phyloP scores from a whole-genome alignment of 2,329 filamentous ascomycete species.

The Fusarium incarnatum region DNA sequence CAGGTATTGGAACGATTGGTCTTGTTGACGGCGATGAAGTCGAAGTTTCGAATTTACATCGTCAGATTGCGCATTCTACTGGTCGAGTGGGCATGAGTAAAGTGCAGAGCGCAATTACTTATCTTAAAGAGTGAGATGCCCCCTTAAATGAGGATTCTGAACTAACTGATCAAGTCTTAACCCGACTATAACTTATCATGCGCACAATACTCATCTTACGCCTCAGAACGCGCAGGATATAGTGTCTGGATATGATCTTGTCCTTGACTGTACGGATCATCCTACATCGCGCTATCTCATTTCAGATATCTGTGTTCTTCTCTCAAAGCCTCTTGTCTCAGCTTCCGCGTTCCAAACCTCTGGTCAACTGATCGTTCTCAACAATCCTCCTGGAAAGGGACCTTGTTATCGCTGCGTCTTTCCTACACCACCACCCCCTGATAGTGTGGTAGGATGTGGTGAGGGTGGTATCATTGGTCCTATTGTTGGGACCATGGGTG shows the following conservation, averaged over 20 bases:
- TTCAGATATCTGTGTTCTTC: slow-evolving; percentile 86
- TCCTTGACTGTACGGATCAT: slow-evolving; percentile 96
- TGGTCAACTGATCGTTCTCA: slow-evolving; percentile 89
- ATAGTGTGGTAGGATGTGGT: slow-evolving; percentile 85
- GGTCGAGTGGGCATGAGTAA: slow-evolving; percentile 79
- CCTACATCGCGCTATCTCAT: slow-evolving; percentile 92
- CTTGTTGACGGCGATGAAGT: slow-evolving; percentile 90
- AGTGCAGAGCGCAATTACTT: slow-evolving; percentile 78
- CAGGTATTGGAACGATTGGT: slow-evolving; percentile 85
- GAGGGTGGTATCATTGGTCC: slow-evolving; percentile 94
- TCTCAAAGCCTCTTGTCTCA: slow-evolving; percentile 83
- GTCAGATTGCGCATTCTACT: slow-evolving; percentile 85
- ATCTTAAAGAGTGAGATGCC: slow-evolving; percentile 63
- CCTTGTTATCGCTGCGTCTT: slow-evolving; percentile 97
- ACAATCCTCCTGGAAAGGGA: slow-evolving; percentile 79
- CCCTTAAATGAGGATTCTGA: no score
- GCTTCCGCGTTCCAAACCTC: slow-evolving; percentile 90
- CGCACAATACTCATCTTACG: slow-evolving; percentile 73
- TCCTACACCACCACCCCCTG: slow-evolving; percentile 84
- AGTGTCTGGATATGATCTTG: slow-evolving; percentile 78
- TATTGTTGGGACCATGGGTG: slow-evolving; percentile 92
- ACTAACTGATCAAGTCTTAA: slow-evolving; percentile 69
- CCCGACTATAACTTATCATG: slow-evolving; percentile 72
- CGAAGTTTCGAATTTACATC: slow-evolving; percentile 90
- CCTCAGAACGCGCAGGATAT: slow-evolving; percentile 75